phyloP scores from a whole-genome alignment of 2,329 filamentous ascomycete species.

The Trichoderma guizhouense region DNA sequence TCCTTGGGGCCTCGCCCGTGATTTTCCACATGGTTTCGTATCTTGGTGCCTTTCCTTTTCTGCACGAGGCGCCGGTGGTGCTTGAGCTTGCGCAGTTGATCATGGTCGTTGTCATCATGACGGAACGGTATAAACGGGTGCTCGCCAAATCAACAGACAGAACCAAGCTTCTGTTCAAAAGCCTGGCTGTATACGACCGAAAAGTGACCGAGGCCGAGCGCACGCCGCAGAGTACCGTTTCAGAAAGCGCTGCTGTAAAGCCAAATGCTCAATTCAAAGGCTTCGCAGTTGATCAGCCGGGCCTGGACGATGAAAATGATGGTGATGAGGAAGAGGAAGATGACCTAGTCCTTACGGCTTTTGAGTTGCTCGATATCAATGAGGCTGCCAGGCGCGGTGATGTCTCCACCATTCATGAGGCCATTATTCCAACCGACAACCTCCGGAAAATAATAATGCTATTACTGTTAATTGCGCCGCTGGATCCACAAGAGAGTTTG shows the following conservation, averaged over 20 bases:
- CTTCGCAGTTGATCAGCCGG: conserved; percentile 46
- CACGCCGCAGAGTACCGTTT: not conserved
- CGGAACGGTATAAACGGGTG: conserved; percentile 64
- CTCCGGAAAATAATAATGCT: conserved; percentile 68
- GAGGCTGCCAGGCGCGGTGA: conserved; percentile 57
- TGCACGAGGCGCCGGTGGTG: conserved; percentile 66
- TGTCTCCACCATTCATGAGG: conserved; percentile 52
- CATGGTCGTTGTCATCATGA: conserved; percentile 70
- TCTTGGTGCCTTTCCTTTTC: conserved; percentile 70
- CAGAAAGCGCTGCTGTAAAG: not conserved
- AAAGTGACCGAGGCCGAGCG: conserved; percentile 39
- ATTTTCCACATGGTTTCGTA: conserved; percentile 70
- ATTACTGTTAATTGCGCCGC: conserved; percentile 62
- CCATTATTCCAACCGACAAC: conserved; percentile 71
- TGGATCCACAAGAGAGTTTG: conserved; percentile 62
- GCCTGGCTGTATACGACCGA: conserved; percentile 68
- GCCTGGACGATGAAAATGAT: conserved; percentile 42
- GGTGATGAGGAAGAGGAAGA: conserved; percentile 53
- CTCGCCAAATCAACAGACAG: conserved; percentile 56
- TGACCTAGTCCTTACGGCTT: conserved; percentile 64
- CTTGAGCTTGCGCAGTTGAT: conserved; percentile 67
- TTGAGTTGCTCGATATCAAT: conserved; percentile 64
- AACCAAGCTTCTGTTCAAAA: conserved; percentile 65
- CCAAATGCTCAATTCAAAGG: conserved; percentile 31
- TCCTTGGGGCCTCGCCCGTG: conserved; percentile 63